Base-by-base conservation (phyloP, 1,139 yeast genomes). In the Wickerhamomyces sp. region DNA sequence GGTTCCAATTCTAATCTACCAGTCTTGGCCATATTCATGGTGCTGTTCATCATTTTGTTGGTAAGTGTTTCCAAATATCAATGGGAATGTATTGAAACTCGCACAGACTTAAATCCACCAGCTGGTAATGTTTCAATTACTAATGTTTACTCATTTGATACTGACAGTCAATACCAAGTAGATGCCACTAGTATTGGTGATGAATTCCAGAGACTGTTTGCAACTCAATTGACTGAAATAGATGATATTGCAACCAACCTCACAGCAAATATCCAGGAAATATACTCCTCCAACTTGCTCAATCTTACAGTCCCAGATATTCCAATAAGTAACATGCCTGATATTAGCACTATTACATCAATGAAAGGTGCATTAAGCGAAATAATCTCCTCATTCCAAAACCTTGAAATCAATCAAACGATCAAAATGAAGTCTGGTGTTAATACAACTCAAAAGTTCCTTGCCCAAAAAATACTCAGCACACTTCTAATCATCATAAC, bases 1-100 rank as follows among this genome's bases (percentile, higher is more conserved):
- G 37, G 42, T 14, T 5, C 27, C 3, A 10, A 14, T 8, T 39
- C 42, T 3, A 32, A 32, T n/a, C 4, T 39, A 14, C 22, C 31
- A 14, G 15, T 17, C 7, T n/a, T 39, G 17, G 21, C 28, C 7
- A 20, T 28, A 12, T 17, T 33, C 7, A 22, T 36, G 13, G 18
- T 33, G 8, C 13, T 21, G 7, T n/a, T 33, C 7, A 20, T 26
- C n/a, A 19, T 36, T 13, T 12, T 36, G n/a, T 17, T 31, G 10
- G 5, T 39, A 16, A 29, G 37, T 22, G 15, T 36, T 15, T n/a
- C 20, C 4, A 33, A 28, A 10, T n/a, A 28, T 25, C 26, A 22
- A 21, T 28, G 36, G 29, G 8, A 14, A 15, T 8, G 5, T n/a
- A 19, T 8, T 19, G 15, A 19, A n/a, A 7, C 21, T 10, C 3